Evolutionary conservation across 2,329 filamentous ascomycete species (phyloP), one percentile per base, ranked within the genome.

Genomic region (Elsinoe ampelina): DNA sequence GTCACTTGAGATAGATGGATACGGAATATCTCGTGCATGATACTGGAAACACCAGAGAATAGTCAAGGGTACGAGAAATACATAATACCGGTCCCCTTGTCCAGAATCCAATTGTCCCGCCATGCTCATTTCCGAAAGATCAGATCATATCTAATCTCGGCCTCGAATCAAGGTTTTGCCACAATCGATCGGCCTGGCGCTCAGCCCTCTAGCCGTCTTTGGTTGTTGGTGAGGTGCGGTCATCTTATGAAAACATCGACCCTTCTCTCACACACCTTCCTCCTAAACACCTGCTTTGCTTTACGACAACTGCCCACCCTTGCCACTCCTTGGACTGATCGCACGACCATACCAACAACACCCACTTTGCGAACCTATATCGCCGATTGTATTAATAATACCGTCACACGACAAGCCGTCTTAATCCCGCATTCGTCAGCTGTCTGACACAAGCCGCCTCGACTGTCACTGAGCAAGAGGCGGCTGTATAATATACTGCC

Each of bases 121-220:
- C n/a, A 2, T 34, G 17, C 45, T 50, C 32, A 36, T 36, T 50
- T 34, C 26, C 45, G n/a, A 19, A 52, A 38, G 12, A 38, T 52
- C 35, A 52, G 48, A 52, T 52, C 48, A 39, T 52, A 52, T 52
- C 48, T 52, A 52, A 52, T 52, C 45, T 34, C n/a, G n/a, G 45
- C 12, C 30, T 34, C 7, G 34, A 34, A 50, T 45, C 45, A 20
- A 35, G 45, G 45, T 38, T 52, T 52, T 34, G 48, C 48, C 48
- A 52, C 45, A 50, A 34, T 50, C 15, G 48, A 52, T 52, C 48
- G 48, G 48, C 48, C 12, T 20, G 15, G 32, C 5, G 45, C 45
- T 34, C 45, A 50, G 26, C 32, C 45, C n/a, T 30, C 8, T 30
- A 30, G 26, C 2, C 7, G 22, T 26, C 22, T 26, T 26, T 26